phyloP scores from a whole-genome alignment of 1,284 basidiomycete genomes.

The Grifola frondosa region DNA sequence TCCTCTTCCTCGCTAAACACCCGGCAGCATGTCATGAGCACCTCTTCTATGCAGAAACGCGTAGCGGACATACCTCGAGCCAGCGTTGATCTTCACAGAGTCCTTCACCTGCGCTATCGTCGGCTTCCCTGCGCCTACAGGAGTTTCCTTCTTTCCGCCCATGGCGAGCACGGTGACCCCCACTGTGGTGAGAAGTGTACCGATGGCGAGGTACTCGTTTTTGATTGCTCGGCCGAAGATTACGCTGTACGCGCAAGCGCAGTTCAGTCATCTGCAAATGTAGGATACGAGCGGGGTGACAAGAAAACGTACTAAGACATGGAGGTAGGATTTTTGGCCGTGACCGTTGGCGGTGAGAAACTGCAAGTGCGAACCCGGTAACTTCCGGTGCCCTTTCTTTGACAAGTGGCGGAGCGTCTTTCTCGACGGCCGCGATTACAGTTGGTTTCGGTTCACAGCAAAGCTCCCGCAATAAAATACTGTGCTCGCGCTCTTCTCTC shows the following conservation, averaged over 20 bases:
- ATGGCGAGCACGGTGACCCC: constrained; percentile 49
- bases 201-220: constrained; percentile 74
- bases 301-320: constrained; percentile 43
- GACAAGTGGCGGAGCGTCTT: constrained; percentile 5
- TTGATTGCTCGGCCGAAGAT: constrained; percentile 75
- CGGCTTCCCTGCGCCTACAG: constrained; percentile 37
- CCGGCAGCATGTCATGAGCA: constrained; percentile 5
- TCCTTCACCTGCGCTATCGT: constrained; percentile 56
- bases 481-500: too few relatives aligned
- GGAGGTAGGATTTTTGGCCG: constrained; percentile 22
- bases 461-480: too few relatives aligned
- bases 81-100: constrained; percentile 58
- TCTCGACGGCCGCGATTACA: too few relatives aligned
- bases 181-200: constrained; percentile 55
- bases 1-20: constrained; percentile 61
- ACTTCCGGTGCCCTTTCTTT: background rate
- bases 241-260: constrained; percentile 39
- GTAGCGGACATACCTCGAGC: constrained; percentile 56
- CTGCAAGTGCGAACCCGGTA: too few relatives aligned
- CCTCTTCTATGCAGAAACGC: background rate
- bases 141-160: constrained; percentile 46
- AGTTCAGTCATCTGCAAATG: background rate
- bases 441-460: too few relatives aligned
- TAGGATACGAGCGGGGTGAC: background rate
- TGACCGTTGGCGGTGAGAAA: constrained; percentile 19